These are phyloP conservation scores for Pulveroboletus sp. DNA, from an alignment of 768 basidiomycete genomes.

Conservation along the genomic window DNA sequence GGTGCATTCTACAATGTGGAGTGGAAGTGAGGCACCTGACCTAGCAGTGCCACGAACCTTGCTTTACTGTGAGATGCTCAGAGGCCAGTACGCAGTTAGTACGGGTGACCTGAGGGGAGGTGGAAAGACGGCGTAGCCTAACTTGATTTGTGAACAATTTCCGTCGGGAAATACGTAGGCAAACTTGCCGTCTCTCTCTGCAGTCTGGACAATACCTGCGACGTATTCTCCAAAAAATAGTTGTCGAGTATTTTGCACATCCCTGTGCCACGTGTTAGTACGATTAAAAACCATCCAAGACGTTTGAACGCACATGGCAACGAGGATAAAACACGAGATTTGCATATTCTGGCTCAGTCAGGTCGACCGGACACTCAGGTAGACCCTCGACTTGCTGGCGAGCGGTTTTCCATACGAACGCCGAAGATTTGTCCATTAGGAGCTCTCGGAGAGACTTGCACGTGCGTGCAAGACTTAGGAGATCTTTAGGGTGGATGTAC, in stretches of 20 bases:
- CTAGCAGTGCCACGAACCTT: neutral
- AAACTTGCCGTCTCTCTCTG: neutral
- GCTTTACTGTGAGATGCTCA: neutral
- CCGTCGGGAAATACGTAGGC: neutral
- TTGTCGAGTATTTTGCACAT: slow-evolving; percentile 2
- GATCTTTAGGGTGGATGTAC: slow-evolving; percentile 33
- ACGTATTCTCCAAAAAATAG: slow-evolving; percentile 10
- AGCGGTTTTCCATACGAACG: slow-evolving; percentile 21
- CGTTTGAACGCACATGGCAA: slow-evolving; percentile 19
- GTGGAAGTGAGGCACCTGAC: neutral
- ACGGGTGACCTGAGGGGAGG: neutral
- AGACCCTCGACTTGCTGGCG: slow-evolving; percentile 33
- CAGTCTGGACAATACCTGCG: slow-evolving; percentile 10
- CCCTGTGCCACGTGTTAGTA: neutral
- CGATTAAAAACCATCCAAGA: neutral
- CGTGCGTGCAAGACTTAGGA: slow-evolving; percentile 34
- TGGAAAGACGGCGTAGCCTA: neutral
- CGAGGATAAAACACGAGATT: slow-evolving; percentile 34
- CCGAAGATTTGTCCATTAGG: slow-evolving; percentile 29
- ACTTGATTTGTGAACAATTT: neutral
- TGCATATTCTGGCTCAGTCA: slow-evolving; percentile 42
- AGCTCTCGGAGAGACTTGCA: slow-evolving; percentile 34
- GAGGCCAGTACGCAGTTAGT: neutral
- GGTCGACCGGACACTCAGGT: slow-evolving; percentile 41
- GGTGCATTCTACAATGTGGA: neutral